Evolutionary conservation across 257 asterid species (phyloP).

Genomic region (Echium plantagineum): DNA sequence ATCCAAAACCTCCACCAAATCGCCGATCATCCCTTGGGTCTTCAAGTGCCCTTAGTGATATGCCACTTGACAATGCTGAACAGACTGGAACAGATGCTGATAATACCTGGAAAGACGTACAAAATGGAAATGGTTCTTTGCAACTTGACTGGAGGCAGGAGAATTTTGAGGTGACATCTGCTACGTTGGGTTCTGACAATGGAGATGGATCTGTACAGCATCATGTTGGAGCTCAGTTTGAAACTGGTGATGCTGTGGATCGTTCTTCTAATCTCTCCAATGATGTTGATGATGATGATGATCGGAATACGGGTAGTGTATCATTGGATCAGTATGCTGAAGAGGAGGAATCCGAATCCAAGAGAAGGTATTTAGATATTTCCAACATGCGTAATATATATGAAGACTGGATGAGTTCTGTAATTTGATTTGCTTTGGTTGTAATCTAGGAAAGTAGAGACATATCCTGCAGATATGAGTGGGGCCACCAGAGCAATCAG

Average conservation of each 20-base stretch:
- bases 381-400: constrained; percentile 1
- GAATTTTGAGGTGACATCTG: constrained; percentile 34
- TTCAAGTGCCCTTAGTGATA: constrained; percentile 27
- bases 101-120: constrained; percentile 33
- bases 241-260: constrained; percentile 41
- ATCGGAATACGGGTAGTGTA: constrained; percentile 48
- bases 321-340: constrained; percentile 63
- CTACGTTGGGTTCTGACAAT: constrained; percentile 28
- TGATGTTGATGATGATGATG: constrained; percentile 58
- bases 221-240: constrained; percentile 33
- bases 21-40: constrained; percentile 46
- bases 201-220: constrained; percentile 24
- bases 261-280: constrained; percentile 51
- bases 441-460: constrained; percentile 22
- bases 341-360: constrained; percentile 76
- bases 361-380: constrained; percentile 50
- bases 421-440: neutral
- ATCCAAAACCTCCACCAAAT: constrained; percentile 58
- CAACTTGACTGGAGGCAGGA: constrained; percentile 37
- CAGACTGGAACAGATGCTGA: constrained; percentile 25
- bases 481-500: constrained; percentile 56
- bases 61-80: constrained; percentile 38
- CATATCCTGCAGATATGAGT: constrained; percentile 22
- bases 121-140: constrained; percentile 26
- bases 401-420: neutral